Evolutionary conservation across 2,329 filamentous ascomycete species (phyloP).

Genomic region (Cercospora sp.): DNA sequence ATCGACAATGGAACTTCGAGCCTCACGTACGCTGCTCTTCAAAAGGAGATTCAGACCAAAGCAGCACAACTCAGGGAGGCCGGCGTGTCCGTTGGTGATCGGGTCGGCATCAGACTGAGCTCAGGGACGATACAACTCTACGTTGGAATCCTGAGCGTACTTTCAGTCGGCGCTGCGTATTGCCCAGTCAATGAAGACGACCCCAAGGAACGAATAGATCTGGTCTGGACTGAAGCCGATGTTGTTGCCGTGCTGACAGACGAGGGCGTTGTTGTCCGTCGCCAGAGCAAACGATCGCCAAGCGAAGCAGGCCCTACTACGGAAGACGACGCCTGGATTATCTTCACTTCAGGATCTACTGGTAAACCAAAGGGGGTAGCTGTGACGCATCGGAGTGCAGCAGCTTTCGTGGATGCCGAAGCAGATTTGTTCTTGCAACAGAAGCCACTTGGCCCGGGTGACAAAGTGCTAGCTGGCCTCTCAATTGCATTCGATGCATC

Average conservation of each 20-base stretch:
- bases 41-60: background rate
- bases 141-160: slow-evolving; percentile 31
- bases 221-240: slow-evolving; percentile 31
- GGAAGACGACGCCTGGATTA: slow-evolving; percentile 8
- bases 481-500: slow-evolving; percentile 11
- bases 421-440: slow-evolving; percentile 4
- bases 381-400: slow-evolving; percentile 13
- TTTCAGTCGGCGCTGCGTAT: slow-evolving; percentile 37
- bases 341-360: slow-evolving; percentile 19
- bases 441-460: slow-evolving; percentile 5
- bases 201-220: slow-evolving; percentile 31
- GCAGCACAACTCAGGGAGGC: background rate
- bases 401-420: slow-evolving; percentile 14
- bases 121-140: slow-evolving; percentile 13
- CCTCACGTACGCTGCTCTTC: slow-evolving; percentile 7
- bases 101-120: slow-evolving; percentile 25
- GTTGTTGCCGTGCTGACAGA: slow-evolving; percentile 19
- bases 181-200: slow-evolving; percentile 23
- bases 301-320: background rate
- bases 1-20: slow-evolving; percentile 15
- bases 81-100: slow-evolving; percentile 12
- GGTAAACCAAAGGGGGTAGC: slow-evolving; percentile 18
- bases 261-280: slow-evolving; percentile 1
- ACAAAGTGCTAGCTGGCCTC: slow-evolving; percentile 5
- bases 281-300: background rate